Base-by-base conservation (phyloP, 768 basidiomycete genomes). In the Macrocybe gigantea region DNA sequence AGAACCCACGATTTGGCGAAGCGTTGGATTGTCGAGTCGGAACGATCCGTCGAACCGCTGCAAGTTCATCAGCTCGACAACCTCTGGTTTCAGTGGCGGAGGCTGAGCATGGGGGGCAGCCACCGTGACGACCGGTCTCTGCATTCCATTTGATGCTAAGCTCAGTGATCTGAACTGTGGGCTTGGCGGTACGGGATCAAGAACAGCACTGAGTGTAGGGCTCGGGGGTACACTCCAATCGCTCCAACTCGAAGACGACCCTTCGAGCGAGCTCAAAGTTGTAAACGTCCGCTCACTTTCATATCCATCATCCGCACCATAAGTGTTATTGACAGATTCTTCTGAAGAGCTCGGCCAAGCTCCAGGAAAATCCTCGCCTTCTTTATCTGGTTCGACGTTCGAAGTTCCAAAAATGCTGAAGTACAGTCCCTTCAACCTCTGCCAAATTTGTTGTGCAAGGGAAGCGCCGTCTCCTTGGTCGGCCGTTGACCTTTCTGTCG, bases 41-140 rank as follows among this genome's bases (percentile, higher is more conserved):
- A 77, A 82, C 1, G 77, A 77, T 0, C 81, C 81, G 44, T 80
- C 73, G 29, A 67, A 66, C 2, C 51, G 41, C 62, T 78, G 75
- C 14, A 73, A 49, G 10, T 53, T 51, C 8, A 75, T 59, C 36
- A 81, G 58, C 2, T 64, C 47, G 12, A 71, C 50, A 5, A 75
- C 66, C 31, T 62, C 56, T 3, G 57, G 39, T 14, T 52, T 52
- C 9, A 57, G 47, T 29, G 52, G 49, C n/a, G 48, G 55, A 29
- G 59, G 43, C 7, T 57, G 45, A 1, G 41, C 44, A 2, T 31
- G 52, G 11, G 29, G 44, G 29, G 42, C 47, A 3, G 49, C 44
- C 15, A 35, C 41, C 13, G 33, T 42, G 6, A 7, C 14, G 14
- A 36, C 41, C 8, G 12, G 14, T 8, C 36, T 45, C 15, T 34